phyloP scores from a whole-genome alignment of 2,329 filamentous ascomycete species.

The Colletotrichum costaricense region DNA sequence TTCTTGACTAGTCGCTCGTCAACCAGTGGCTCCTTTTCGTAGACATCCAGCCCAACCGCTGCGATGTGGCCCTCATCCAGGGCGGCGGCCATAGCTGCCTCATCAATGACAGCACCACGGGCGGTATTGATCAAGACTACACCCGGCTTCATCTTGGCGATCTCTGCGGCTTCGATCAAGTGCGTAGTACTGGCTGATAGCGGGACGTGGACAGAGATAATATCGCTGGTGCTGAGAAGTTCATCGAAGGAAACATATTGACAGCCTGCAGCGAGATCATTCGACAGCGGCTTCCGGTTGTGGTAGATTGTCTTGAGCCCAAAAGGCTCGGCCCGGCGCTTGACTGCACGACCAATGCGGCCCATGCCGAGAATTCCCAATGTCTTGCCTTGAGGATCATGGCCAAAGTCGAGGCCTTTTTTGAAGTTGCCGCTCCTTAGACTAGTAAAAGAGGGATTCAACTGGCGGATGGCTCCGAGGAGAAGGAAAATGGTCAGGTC shows the following conservation, averaged over 20 bases:
- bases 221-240: slow-evolving; percentile 63
- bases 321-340: slow-evolving; percentile 57
- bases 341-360: slow-evolving; percentile 47
- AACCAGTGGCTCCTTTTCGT: slow-evolving; percentile 68
- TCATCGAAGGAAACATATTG: slow-evolving; percentile 65
- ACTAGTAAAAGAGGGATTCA: slow-evolving; percentile 42
- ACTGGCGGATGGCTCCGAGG: slow-evolving; percentile 43
- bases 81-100: slow-evolving; percentile 63
- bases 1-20: slow-evolving; percentile 70
- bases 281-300: slow-evolving; percentile 52
- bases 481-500: slow-evolving; percentile 44
- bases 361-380: slow-evolving; percentile 53
- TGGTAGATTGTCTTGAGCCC: slow-evolving; percentile 65
- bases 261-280: slow-evolving; percentile 4
- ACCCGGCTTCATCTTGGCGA: slow-evolving; percentile 65
- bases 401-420: slow-evolving; percentile 48
- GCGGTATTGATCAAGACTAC: slow-evolving; percentile 69
- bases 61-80: slow-evolving; percentile 65
- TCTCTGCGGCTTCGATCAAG: slow-evolving; percentile 61
- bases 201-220: slow-evolving; percentile 65
- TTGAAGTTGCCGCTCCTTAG: slow-evolving; percentile 39
- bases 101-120: slow-evolving; percentile 66
- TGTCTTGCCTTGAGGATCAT: slow-evolving; percentile 44
- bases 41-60: slow-evolving; percentile 67
- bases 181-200: slow-evolving; percentile 62